Evolutionary conservation across 1,284 basidiomycete genomes (phyloP).

Genomic region (Fomitiporia mediterranea): DNA sequence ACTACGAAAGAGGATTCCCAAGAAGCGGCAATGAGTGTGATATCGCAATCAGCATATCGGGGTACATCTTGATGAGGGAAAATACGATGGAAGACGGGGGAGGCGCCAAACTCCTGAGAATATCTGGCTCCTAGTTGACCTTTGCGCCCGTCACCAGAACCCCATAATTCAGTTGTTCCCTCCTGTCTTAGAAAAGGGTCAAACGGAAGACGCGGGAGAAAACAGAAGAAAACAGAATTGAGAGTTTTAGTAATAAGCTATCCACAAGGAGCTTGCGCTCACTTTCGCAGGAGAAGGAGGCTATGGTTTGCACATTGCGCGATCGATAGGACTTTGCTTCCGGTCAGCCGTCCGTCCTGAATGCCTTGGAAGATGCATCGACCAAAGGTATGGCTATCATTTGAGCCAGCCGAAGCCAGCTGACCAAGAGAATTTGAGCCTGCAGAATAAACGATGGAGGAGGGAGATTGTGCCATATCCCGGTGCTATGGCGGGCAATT

Average conservation of each 20-base stretch:
- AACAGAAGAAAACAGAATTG: no score
- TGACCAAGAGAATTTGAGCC: conserved; percentile 81
- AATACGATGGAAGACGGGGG: conserved; percentile 45
- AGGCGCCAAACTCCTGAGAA: conserved; percentile 21
- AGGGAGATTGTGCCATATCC: neutral
- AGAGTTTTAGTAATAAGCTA: no score
- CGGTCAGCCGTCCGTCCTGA: conserved; percentile 25
- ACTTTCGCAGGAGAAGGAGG: conserved; percentile 43
- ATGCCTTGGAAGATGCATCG: conserved; percentile 39
- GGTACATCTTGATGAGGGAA: conserved; percentile 33
- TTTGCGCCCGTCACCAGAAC: conserved; percentile 54
- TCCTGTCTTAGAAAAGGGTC: no score
- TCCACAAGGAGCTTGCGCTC: no score
- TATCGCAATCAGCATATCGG: conserved; percentile 34
- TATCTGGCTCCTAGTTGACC: conserved; percentile 55
- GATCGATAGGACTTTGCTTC: conserved; percentile 33
- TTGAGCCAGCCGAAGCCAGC: conserved; percentile 51
- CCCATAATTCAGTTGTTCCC: conserved; percentile 50
- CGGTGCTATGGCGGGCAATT: neutral
- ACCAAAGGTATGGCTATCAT: conserved; percentile 56
- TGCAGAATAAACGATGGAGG: conserved; percentile 38
- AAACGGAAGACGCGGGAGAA: no score
- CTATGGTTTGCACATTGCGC: conserved; percentile 68
- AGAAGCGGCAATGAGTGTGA: conserved; percentile 51
- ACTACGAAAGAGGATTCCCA: conserved; percentile 84